Percentiles rank a stretch among this genome's conserved stretches.
phyloP scores from a whole-genome alignment of 2,329 filamentous ascomycete species.

The Fusarium annulatum region DNA sequence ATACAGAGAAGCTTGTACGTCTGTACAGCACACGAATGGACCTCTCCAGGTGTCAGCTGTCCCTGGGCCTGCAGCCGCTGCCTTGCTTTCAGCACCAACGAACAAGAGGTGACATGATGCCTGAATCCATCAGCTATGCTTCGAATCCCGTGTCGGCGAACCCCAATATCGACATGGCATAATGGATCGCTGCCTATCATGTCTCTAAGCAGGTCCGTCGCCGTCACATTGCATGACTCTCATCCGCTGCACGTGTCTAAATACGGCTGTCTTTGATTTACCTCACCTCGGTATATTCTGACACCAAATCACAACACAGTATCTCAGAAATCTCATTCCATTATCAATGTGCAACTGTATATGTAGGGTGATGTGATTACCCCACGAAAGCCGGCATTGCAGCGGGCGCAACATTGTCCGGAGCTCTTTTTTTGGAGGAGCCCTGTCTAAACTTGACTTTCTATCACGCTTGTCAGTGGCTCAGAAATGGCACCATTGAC shows the following conservation, averaged over 20 bases:
- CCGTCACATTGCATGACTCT: constrained; percentile 32
- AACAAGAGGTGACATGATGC: constrained; percentile 12
- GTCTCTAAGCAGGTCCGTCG: constrained; percentile 15
- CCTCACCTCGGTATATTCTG: constrained; percentile 22
- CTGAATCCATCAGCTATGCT: constrained; percentile 24
- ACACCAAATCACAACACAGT: constrained; percentile 8
- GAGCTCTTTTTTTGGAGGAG: constrained; percentile 6
- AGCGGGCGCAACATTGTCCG: constrained; percentile 35
- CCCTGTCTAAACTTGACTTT: constrained; percentile 14
- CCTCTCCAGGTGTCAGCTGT: constrained; percentile 28
- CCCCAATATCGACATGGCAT: constrained; percentile 15
- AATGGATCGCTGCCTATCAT: constrained; percentile 19
- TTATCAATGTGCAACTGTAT: constrained; percentile 12
- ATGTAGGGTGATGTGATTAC: constrained; percentile 31
- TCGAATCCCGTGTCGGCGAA: constrained; percentile 26
- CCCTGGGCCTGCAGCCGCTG: constrained; percentile 12
- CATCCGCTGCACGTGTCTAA: constrained; percentile 27
- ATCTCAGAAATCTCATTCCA: constrained; percentile 17
- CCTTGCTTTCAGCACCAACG: constrained; percentile 23
- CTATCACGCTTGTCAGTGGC: constrained; percentile 24
- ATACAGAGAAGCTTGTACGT: constrained; percentile 10
- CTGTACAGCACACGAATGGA: background rate
- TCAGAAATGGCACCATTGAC: constrained; percentile 38
- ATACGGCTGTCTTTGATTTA: constrained; percentile 5
- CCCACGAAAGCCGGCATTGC: constrained; percentile 37